A percentile compares a stretch with the other conserved stretches of the same genome.
These are phyloP conservation scores for Pseudocercospora pini-densiflorae DNA, from an alignment of 2,329 filamentous ascomycete genomes.

Conservation along the genomic window DNA sequence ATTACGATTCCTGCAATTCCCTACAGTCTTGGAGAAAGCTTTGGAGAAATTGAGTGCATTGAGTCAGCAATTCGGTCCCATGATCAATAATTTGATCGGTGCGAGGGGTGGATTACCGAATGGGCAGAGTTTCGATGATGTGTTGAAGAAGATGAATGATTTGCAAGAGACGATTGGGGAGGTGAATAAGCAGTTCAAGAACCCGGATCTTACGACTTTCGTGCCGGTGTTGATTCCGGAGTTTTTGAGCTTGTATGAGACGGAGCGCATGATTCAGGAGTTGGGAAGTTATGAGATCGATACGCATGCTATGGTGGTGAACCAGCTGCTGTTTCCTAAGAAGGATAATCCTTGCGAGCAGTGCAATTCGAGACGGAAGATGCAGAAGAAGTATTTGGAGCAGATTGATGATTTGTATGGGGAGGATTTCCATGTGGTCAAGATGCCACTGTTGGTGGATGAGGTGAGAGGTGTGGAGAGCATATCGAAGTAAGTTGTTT, in stretches of 20 bases:
- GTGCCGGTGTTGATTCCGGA: slow-evolving; percentile 98
- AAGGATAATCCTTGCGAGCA: slow-evolving; percentile 86
- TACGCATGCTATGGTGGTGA: slow-evolving; percentile 96
- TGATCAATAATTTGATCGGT: slow-evolving; percentile 92
- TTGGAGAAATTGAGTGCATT: slow-evolving; percentile 96
- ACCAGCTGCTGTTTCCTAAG: slow-evolving; percentile 93
- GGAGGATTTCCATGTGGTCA: slow-evolving; percentile 99
- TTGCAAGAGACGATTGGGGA: slow-evolving; percentile 91
- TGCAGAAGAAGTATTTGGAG: slow-evolving; percentile 99
- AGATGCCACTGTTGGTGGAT: slow-evolving; percentile 95
- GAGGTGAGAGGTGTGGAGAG: slow-evolving; percentile 96
- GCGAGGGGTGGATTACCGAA: slow-evolving; percentile 75
- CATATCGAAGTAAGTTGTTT: slow-evolving; percentile 68
- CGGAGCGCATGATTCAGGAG: slow-evolving; percentile 99
- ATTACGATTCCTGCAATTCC: slow-evolving; percentile 97
- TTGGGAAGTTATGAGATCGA: slow-evolving; percentile 91
- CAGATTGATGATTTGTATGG: slow-evolving; percentile 95
- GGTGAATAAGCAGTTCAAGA: slow-evolving; percentile 98
- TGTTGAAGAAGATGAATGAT: slow-evolving; percentile 93
- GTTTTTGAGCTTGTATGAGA: slow-evolving; percentile 96
- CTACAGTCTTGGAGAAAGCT: slow-evolving; percentile 96
- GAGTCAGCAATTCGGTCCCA: slow-evolving; percentile 90
- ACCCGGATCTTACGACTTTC: slow-evolving; percentile 92
- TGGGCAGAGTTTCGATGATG: slow-evolving; percentile 88
- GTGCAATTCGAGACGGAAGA: slow-evolving; percentile 91